phyloP scores from a whole-genome alignment of 805 yeast genomes.

The Sporopachydermia quercuum region DNA sequence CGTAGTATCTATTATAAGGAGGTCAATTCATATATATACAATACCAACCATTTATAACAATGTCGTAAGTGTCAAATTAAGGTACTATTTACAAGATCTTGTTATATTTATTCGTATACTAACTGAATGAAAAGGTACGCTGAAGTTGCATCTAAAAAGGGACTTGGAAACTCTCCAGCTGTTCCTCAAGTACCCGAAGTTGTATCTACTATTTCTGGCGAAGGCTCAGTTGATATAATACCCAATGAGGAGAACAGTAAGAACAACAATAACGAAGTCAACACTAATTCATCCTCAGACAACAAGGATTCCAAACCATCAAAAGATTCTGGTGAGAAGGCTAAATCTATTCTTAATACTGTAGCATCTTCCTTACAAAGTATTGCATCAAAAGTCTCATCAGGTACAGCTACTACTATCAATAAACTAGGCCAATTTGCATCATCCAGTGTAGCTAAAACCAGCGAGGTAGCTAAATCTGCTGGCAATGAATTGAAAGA shows the following conservation, averaged over 20 bases:
- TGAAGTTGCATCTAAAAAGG: not conserved
- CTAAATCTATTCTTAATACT: too few species aligned
- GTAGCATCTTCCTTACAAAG: too few species aligned
- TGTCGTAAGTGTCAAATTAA: too few species aligned
- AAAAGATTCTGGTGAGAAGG: not conserved
- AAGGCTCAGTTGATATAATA: not conserved
- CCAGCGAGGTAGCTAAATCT: not conserved
- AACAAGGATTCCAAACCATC: not conserved
- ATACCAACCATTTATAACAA: too few species aligned
- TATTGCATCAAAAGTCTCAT: not conserved
- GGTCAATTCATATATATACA: too few species aligned
- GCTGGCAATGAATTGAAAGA: not conserved
- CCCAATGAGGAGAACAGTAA: not conserved
- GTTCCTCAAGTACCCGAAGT: not conserved
- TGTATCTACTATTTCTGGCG: not conserved
- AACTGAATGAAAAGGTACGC: not conserved
- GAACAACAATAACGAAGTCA: not conserved
- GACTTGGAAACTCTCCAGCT: not conserved
- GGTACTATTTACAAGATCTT: too few species aligned
- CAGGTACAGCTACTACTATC: not conserved
- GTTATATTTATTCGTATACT: too few species aligned
- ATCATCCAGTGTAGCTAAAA: not conserved
- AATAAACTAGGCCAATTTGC: not conserved
- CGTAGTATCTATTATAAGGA: too few species aligned
- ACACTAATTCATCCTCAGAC: not conserved